A percentile compares a stretch with the other conserved stretches of the same genome.
Conservation (phyloP, 2,329 filamentous ascomycete genomes). For the Arthrobotrys iridis region DNA sequence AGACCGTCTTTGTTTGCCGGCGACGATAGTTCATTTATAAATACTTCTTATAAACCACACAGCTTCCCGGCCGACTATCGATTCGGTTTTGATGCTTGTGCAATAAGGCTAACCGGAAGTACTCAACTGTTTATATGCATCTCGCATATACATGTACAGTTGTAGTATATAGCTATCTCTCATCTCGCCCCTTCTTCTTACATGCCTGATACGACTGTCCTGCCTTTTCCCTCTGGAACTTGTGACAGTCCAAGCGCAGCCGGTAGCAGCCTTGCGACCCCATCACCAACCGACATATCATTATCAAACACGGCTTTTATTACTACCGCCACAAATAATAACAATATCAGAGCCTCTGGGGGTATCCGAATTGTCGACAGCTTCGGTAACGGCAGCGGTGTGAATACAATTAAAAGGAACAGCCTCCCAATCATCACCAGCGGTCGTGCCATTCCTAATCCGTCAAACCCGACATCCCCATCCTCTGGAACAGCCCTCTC, state of each 20-base stretch:
- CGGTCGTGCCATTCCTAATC: slow-evolving; percentile 34
- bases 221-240: slow-evolving; percentile 53
- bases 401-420: slow-evolving; percentile 1
- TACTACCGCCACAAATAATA: slow-evolving; percentile 6
- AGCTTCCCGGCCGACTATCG: slow-evolving; percentile 25
- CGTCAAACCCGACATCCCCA: slow-evolving; percentile 33
- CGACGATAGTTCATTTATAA: neutral
- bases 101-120: slow-evolving; percentile 37
- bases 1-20: neutral
- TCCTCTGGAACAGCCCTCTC: slow-evolving; percentile 24
- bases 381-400: neutral
- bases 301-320: slow-evolving; percentile 5
- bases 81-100: slow-evolving; percentile 27
- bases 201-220: slow-evolving; percentile 55
- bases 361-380: slow-evolving; percentile 12
- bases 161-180: slow-evolving; percentile 47
- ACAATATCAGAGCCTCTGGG: slow-evolving; percentile 14
- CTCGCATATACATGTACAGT: slow-evolving; percentile 45
- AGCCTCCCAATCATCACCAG: slow-evolving; percentile 20
- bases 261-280: slow-evolving; percentile 44
- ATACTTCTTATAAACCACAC: slow-evolving; percentile 10
- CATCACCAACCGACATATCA: slow-evolving; percentile 10
- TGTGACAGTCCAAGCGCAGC: slow-evolving; percentile 52
- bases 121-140: slow-evolving; percentile 51
- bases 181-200: slow-evolving; percentile 40